phyloP scores from a whole-genome alignment of 208 protist species.

The Herpetomonas samuelpessoai region DNA sequence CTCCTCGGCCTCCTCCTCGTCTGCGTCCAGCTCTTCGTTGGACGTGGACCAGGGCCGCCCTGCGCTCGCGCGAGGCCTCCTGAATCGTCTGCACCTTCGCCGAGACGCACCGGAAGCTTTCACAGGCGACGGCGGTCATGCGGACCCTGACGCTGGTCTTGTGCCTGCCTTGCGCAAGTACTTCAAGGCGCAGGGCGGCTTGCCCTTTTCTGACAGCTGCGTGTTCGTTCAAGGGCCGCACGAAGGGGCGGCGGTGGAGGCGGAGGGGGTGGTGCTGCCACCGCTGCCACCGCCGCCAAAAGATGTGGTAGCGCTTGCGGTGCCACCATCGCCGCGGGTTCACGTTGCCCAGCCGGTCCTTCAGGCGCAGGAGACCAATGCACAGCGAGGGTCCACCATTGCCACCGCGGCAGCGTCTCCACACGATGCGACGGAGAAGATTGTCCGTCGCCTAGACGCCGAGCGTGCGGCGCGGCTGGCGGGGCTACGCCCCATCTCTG shows the following conservation, averaged over 20 bases:
- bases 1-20: slow-evolving; percentile 7
- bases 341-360: too few relatives aligned
- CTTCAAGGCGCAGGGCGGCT: not conserved
- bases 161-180: not conserved
- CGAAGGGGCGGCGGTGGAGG: not conserved
- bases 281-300: not conserved
- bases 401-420: not conserved
- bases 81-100: too few relatives aligned
- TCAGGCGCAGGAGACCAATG: slow-evolving; percentile 14
- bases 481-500: slow-evolving; percentile 10
- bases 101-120: too few relatives aligned
- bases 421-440: not conserved
- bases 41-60: not conserved
- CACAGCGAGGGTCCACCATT: slow-evolving; percentile 18
- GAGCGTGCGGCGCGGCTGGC: not conserved
- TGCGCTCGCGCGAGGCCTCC: too few relatives aligned
- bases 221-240: not conserved
- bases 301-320: not conserved
- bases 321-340: not conserved
- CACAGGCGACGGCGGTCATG: too few relatives aligned
- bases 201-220: not conserved
- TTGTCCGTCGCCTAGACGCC: not conserved
- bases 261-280: not conserved
- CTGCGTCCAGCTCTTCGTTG: not conserved
- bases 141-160: not conserved